Evolutionary conservation across 768 basidiomycete species (phyloP).

Genomic region (Calocera viscosa): DNA sequence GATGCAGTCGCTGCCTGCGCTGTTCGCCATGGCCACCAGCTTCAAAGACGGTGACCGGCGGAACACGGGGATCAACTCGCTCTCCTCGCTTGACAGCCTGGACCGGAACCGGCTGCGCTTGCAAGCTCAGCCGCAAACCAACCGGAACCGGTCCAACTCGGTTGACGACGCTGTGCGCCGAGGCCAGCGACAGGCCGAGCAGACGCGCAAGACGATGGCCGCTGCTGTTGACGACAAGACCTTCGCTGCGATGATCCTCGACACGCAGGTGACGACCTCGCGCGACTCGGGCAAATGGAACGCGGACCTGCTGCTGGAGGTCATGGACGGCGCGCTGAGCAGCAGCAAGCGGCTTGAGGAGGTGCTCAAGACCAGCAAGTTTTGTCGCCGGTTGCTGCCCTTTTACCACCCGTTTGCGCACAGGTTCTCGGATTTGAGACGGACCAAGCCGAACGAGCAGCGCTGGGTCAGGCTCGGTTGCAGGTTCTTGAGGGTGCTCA

Average conservation of each 20-base stretch:
- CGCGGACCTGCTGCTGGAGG: constrained; percentile 72
- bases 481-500: constrained; percentile 64
- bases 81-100: constrained; percentile 83
- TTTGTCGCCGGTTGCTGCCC: constrained; percentile 76
- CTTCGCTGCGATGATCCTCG: constrained; percentile 72
- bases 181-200: constrained; percentile 82
- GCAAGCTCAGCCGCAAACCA: constrained; percentile 55
- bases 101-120: constrained; percentile 74
- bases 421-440: constrained; percentile 71
- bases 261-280: constrained; percentile 53
- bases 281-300: constrained; percentile 80
- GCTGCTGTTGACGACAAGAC: constrained; percentile 93
- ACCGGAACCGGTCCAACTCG: constrained; percentile 33
- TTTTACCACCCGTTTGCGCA: constrained; percentile 85
- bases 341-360: constrained; percentile 91
- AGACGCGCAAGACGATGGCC: constrained; percentile 74
- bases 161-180: constrained; percentile 76
- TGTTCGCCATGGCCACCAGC: constrained; percentile 69
- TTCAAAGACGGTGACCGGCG: constrained; percentile 66
- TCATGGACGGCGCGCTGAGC: constrained; percentile 83
- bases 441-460: constrained; percentile 59
- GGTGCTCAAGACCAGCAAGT: constrained; percentile 78
- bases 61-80: constrained; percentile 68
- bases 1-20: constrained; percentile 59
- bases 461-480: constrained; percentile 82